Percentiles rank a stretch among this genome's conserved stretches.
These are phyloP conservation scores for Ceratonia siliqua DNA, from an alignment of 306 rosid genomes.

Conservation along the genomic window DNA sequence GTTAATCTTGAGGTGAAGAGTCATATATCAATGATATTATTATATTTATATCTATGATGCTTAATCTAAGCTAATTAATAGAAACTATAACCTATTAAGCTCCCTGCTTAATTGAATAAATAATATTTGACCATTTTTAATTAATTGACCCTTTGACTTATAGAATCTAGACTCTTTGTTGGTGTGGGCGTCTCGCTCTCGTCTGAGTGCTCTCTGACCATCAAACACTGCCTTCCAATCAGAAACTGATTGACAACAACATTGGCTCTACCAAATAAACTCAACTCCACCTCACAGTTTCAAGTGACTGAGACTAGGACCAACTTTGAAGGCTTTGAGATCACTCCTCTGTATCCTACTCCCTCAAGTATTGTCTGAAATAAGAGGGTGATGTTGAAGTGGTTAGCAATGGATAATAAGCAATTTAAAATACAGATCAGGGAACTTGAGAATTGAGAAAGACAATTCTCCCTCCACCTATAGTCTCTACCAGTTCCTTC, in stretches of 20 bases:
- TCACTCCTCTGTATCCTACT: constrained; percentile 60
- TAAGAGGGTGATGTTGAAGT: constrained; percentile 30
- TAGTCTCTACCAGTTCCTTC: constrained; percentile 41
- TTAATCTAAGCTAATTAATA: background rate
- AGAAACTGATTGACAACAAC: constrained; percentile 44
- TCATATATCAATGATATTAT: background rate
- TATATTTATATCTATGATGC: background rate
- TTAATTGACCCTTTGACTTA: constrained; percentile 22
- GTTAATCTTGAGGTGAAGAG: background rate
- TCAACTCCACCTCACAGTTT: constrained; percentile 31
- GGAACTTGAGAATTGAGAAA: constrained; percentile 46
- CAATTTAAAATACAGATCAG: background rate
- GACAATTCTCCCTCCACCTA: constrained; percentile 68
- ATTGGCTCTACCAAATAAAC: constrained; percentile 40
- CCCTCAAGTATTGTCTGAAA: constrained; percentile 26
- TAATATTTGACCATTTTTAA: background rate
- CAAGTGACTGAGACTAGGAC: constrained; percentile 55
- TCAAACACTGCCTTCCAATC: constrained; percentile 27
- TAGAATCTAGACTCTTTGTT: background rate
- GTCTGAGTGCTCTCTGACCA: background rate
- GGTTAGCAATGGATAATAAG: constrained; percentile 41
- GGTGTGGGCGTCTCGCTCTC: constrained; percentile 2
- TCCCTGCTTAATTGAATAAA: constrained; percentile 14
- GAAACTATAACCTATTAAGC: background rate
- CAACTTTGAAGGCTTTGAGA: constrained; percentile 65